Conservation (phyloP, 768 basidiomycete genomes). For the Auricularia sp. region DNA sequence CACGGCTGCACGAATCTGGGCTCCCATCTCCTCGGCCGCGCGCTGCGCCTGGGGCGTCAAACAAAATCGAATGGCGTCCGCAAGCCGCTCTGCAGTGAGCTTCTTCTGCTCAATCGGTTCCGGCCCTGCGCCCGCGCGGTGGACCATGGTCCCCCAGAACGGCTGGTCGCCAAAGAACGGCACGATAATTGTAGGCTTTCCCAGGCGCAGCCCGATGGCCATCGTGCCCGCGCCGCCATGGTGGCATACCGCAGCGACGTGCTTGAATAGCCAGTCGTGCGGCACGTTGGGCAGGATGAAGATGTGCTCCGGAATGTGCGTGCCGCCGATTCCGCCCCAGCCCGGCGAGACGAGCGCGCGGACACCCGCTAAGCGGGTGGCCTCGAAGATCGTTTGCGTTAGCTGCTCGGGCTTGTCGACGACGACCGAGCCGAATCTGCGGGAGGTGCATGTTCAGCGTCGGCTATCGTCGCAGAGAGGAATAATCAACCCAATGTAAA, state of each 20-base stretch:
- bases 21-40: slow-evolving; percentile 40
- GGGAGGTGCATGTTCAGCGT: neutral
- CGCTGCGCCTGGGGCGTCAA: slow-evolving; percentile 34
- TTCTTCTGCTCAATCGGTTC: slow-evolving; percentile 46
- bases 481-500: slow-evolving; percentile 44
- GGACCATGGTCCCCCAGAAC: slow-evolving; percentile 50
- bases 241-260: slow-evolving; percentile 48
- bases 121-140: slow-evolving; percentile 51
- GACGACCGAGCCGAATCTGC: slow-evolving; percentile 51
- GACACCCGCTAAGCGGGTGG: slow-evolving; percentile 42
- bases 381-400: slow-evolving; percentile 48
- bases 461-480: neutral
- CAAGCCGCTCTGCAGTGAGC: slow-evolving; percentile 38
- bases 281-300: slow-evolving; percentile 57
- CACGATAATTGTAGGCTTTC: slow-evolving; percentile 49
- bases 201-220: slow-evolving; percentile 49
- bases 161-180: slow-evolving; percentile 61
- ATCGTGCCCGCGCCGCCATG: slow-evolving; percentile 62
- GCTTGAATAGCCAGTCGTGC: slow-evolving; percentile 58
- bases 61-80: slow-evolving; percentile 40
- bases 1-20: slow-evolving; percentile 33
- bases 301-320: slow-evolving; percentile 38
- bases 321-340: slow-evolving; percentile 51
- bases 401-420: slow-evolving; percentile 43
- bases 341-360: slow-evolving; percentile 54